These are phyloP conservation scores for Aristolochia contorta DNA, from an alignment of 164 flowering plant genomes.

Conservation along the genomic window DNA sequence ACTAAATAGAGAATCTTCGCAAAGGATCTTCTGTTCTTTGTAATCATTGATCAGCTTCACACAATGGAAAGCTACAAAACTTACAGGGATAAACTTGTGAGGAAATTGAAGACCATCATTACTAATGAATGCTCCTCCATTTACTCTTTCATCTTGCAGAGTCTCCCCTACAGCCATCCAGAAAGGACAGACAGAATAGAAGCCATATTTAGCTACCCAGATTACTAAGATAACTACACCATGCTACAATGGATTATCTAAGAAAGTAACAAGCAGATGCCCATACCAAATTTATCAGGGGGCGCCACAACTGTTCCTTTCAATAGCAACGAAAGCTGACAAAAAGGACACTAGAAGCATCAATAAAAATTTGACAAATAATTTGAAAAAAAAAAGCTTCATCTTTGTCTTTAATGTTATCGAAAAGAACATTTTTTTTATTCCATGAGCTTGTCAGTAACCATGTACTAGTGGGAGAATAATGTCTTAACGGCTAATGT, in stretches of 20 bases:
- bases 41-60: neutral
- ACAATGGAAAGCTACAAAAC: conserved; percentile 5
- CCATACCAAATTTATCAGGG: conserved; percentile 93
- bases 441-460: too few species aligned
- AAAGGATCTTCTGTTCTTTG: neutral
- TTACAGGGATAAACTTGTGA: conserved; percentile 89
- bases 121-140: conserved; percentile 79
- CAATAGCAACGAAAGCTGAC: conserved; percentile 78
- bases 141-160: conserved; percentile 82
- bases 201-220: neutral
- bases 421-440: too few species aligned
- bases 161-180: conserved; percentile 59
- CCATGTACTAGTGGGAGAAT: too few species aligned
- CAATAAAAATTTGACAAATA: too few species aligned
- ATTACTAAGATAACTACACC: neutral
- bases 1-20: neutral
- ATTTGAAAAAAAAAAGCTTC: too few species aligned
- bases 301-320: conserved; percentile 98
- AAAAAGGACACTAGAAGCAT: conserved; percentile 2
- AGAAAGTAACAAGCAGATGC: conserved; percentile 3
- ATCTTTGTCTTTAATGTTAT: too few species aligned
- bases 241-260: neutral
- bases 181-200: neutral
- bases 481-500: too few species aligned
- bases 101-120: conserved; percentile 84